A percentile compares a stretch with the other conserved stretches of the same genome.
Evolutionary conservation across 202 grass and related monocot species (phyloP).

Genomic region (Musa balbisiana): DNA sequence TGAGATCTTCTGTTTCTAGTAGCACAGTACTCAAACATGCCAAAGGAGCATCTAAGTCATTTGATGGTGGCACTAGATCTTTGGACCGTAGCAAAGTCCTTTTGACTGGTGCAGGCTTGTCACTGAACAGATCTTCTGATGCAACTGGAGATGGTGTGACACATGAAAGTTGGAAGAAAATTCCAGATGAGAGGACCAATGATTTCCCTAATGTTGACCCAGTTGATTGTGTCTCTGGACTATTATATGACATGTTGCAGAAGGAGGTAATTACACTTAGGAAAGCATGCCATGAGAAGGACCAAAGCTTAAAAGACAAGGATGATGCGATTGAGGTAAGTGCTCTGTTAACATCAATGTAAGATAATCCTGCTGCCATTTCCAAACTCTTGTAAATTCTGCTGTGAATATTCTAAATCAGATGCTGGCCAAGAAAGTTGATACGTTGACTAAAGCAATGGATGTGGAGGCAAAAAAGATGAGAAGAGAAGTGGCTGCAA

Average conservation of each 20-base stretch:
- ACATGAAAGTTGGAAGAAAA: slow-evolving; percentile 44
- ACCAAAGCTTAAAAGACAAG: slow-evolving; percentile 94
- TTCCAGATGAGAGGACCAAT: slow-evolving; percentile 46
- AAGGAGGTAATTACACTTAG: slow-evolving; percentile 87
- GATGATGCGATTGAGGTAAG: slow-evolving; percentile 98
- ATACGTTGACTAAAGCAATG: slow-evolving; percentile 95
- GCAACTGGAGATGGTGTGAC: slow-evolving; percentile 30
- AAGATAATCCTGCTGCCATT: slow-evolving; percentile 18
- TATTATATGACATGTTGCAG: slow-evolving; percentile 95
- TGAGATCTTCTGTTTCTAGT: slow-evolving; percentile 63
- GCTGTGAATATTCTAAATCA: slow-evolving; percentile 18
- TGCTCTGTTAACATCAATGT: not conserved
- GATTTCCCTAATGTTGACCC: slow-evolving; percentile 35
- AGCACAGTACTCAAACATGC: slow-evolving; percentile 81
- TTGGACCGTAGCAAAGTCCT: slow-evolving; percentile 62
- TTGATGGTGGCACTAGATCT: slow-evolving; percentile 81
- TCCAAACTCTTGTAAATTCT: slow-evolving; percentile 1
- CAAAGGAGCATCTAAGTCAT: slow-evolving; percentile 92
- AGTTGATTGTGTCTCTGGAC: slow-evolving; percentile 66
- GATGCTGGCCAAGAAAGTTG: slow-evolving; percentile 98
- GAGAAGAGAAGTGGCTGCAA: slow-evolving; percentile 82
- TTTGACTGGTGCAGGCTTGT: slow-evolving; percentile 38
- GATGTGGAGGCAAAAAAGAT: slow-evolving; percentile 96
- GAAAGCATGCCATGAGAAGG: slow-evolving; percentile 84
- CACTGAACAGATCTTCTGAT: slow-evolving; percentile 69